Base-by-base conservation (phyloP, 257 asterid genomes). In the Nyctanthes arbortristis region DNA sequence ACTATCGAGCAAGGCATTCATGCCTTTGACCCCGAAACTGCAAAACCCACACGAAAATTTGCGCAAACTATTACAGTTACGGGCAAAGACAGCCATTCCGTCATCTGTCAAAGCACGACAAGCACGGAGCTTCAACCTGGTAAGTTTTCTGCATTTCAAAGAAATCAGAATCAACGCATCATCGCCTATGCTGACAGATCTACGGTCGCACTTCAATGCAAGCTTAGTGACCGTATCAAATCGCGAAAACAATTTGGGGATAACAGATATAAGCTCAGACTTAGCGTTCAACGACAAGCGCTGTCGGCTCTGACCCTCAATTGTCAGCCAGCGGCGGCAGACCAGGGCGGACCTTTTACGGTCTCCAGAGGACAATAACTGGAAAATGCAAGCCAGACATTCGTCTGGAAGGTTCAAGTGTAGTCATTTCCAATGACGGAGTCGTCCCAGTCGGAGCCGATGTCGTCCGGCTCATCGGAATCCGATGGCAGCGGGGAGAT, bases 251-350 rank as follows among this genome's bases (percentile, higher is more conserved):
- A 93, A 66, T 25, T 77, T 75, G 3, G 92, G 85, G 7, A 87
- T 54, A 3, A 70, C 73, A 22, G 58, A 37, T 0, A 71, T 22
- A 3, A 90, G 87, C 72, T 84, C 88, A 31, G 88, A 76, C 37
- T 72, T 80, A 4, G 98, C 96, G 55, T 90, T 80, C 35, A 92
- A 88, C 2, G 97, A 86, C n/a, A 92, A 81, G 30, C 98, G 97
- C 59, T 82, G 91, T 30, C 97, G 98, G 71, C 91, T 90, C 85
- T 92, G 95, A 2, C 95, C 97, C 63, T 92, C 98, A 59, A 90
- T 78, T 24, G 62, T 35, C 7, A 88, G 81, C 98, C 98, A 93
- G 14, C 97, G 91, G 63, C 85, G 90, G 83, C 92, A 90, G 16
- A 90, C 96, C 63, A 90, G 60, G 0, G 97, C 87, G 27, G 84